Conservation (phyloP, 2,329 filamentous ascomycete species). For the Penicillium sp. region DNA sequence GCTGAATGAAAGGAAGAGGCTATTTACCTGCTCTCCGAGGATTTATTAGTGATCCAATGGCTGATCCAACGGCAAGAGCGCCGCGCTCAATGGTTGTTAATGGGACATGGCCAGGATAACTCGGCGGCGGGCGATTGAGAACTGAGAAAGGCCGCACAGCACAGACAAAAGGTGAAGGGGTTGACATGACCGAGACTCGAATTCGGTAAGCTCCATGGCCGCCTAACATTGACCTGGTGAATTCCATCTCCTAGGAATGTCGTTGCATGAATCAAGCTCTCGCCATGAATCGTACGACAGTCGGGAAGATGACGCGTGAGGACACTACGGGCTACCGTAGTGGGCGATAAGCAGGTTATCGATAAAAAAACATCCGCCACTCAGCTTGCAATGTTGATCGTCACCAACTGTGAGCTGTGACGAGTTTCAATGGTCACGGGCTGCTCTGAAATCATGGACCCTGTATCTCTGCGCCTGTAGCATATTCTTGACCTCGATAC, state of each 20-base stretch:
- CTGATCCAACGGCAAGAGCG: slow-evolving; percentile 63
- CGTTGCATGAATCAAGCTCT: too few species aligned
- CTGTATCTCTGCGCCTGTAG: too few species aligned
- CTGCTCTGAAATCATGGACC: too few species aligned
- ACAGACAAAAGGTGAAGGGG: slow-evolving; percentile 7
- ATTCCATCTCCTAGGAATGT: background rate
- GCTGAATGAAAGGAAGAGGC: background rate
- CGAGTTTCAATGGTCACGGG: too few species aligned
- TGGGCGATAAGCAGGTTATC: slow-evolving; percentile 14
- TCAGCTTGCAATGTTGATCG: too few species aligned
- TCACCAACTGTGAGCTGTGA: too few species aligned
- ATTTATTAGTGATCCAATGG: slow-evolving; percentile 62
- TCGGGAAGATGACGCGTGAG: slow-evolving; percentile 10
- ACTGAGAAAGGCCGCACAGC: slow-evolving; percentile 65
- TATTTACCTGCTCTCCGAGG: slow-evolving; percentile 71
- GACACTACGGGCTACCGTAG: background rate
- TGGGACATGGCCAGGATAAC: slow-evolving; percentile 89
- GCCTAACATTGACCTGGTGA: slow-evolving; percentile 32
- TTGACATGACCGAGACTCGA: slow-evolving; percentile 12
- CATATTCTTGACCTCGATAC: too few species aligned
- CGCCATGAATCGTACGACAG: slow-evolving; percentile 24
- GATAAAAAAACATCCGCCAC: too few species aligned
- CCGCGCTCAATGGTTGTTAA: slow-evolving; percentile 74
- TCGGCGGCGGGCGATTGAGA: slow-evolving; percentile 77
- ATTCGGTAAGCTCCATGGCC: slow-evolving; percentile 18